phyloP scores from a whole-genome alignment of 2,329 filamentous ascomycete genomes.

The Pseudogymnoascus pannorum region DNA sequence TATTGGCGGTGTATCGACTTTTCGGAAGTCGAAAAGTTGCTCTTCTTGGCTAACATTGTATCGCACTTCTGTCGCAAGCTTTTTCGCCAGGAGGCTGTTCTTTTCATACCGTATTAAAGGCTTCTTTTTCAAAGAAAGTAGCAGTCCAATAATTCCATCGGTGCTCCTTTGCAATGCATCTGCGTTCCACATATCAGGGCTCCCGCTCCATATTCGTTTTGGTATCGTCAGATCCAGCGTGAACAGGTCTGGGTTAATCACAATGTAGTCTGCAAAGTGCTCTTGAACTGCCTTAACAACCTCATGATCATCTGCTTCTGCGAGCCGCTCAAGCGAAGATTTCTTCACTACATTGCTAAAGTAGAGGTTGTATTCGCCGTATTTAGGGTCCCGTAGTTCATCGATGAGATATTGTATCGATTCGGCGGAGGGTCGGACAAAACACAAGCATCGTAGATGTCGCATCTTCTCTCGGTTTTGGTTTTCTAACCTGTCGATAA shows the following conservation, averaged over 20 bases:
- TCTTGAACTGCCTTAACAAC: constrained; percentile 92
- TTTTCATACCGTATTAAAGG: constrained; percentile 89
- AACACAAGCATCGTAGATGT: constrained; percentile 86
- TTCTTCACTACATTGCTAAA: constrained; percentile 98
- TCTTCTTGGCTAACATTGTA: constrained; percentile 95
- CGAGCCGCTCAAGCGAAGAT: constrained; percentile 84
- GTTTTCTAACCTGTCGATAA: constrained; percentile 94
- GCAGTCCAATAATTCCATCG: constrained; percentile 75
- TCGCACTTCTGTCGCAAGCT: constrained; percentile 83
- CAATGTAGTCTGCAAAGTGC: constrained; percentile 91
- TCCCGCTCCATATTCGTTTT: constrained; percentile 70
- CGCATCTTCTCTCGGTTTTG: constrained; percentile 91
- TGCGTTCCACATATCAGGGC: constrained; percentile 81
- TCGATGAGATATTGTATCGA: constrained; percentile 93
- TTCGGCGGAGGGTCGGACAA: constrained; percentile 84
- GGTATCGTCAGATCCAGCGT: constrained; percentile 69
- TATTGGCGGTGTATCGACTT: constrained; percentile 89
- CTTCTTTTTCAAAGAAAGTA: constrained; percentile 92
- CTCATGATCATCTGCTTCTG: constrained; percentile 95
- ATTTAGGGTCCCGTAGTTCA: constrained; percentile 90
- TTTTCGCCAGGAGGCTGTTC: constrained; percentile 84
- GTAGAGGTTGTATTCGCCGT: constrained; percentile 94
- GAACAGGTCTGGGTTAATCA: constrained; percentile 91
- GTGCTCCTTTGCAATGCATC: constrained; percentile 80
- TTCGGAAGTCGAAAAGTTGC: constrained; percentile 91